Evolutionary conservation across 2,329 filamentous ascomycete genomes (phyloP).

Genomic region (Aspergillus glaucus): DNA sequence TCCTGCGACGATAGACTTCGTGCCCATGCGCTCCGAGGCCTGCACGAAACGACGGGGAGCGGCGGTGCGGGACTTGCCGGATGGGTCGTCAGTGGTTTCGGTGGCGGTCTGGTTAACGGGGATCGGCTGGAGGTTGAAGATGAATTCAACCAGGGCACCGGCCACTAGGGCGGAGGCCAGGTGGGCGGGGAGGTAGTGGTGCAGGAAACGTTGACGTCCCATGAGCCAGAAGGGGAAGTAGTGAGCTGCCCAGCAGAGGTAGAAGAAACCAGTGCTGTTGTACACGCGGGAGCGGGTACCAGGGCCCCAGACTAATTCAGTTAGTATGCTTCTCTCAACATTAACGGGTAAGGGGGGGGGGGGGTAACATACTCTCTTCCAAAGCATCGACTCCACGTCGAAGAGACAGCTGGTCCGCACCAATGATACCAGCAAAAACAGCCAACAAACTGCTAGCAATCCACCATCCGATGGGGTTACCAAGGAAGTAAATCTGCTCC

Average conservation of each 20-base stretch:
- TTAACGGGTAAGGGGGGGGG: neutral
- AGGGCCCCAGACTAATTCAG: slow-evolving; percentile 40
- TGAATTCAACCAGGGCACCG: slow-evolving; percentile 86
- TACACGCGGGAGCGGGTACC: slow-evolving; percentile 90
- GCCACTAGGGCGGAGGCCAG: slow-evolving; percentile 85
- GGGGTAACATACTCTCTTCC: slow-evolving; percentile 72
- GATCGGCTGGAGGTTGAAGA: slow-evolving; percentile 81
- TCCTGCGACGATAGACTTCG: slow-evolving; percentile 66
- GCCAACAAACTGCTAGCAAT: slow-evolving; percentile 84
- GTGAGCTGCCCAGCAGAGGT: slow-evolving; percentile 94
- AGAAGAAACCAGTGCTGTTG: slow-evolving; percentile 98
- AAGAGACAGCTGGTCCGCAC: slow-evolving; percentile 87
- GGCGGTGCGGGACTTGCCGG: slow-evolving; percentile 38
- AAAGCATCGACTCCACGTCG: slow-evolving; percentile 89
- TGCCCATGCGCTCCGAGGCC: slow-evolving; percentile 74
- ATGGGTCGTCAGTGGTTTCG: slow-evolving; percentile 41
- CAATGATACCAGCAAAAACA: slow-evolving; percentile 85
- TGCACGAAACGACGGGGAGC: slow-evolving; percentile 55
- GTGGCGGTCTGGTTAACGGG: slow-evolving; percentile 34
- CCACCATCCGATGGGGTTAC: slow-evolving; percentile 98
- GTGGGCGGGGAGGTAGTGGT: slow-evolving; percentile 95
- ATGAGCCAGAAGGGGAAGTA: slow-evolving; percentile 98
- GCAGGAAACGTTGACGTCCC: slow-evolving; percentile 95
- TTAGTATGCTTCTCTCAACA: neutral
- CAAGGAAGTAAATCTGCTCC: slow-evolving; percentile 97